Base-by-base conservation (phyloP, 1,284 basidiomycete genomes). In the Ustilago xerochloae region DNA sequence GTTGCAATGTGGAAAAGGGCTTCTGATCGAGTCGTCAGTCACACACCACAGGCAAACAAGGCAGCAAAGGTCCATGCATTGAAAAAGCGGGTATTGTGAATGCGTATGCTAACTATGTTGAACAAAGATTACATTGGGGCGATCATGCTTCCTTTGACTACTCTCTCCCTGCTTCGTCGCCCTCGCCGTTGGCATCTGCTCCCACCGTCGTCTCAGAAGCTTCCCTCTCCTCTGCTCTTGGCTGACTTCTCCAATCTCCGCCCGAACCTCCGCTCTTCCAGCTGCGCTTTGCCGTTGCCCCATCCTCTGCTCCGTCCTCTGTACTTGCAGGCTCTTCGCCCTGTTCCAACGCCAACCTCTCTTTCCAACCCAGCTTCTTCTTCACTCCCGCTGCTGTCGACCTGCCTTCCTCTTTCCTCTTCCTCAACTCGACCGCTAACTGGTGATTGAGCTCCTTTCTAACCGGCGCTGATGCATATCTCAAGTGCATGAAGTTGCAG, bases 401-500 rank as follows among this genome's bases (percentile, higher is more conserved):
- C 12, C 56, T 60, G 8, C 60, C 52, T 15, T 77, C 70, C 29
- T 66, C 54, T 16, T 69, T 74, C 8, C 75, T 50, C 60, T 59
- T 64, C 10, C 71, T 35, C 29, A 77, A 56, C 49, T 84, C 81
- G 13, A 83, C 79, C 16, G 76, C 67, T 7, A 80, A 60, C 52
- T 84, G 73, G 28, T 83, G 81, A 29, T 80, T 62, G 48, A 84
- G 58, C 53, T 81, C 63, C 39, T 74, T 68, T 12, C 81, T 48
- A 4, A 83, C 60, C 4, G 54, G 49, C 10, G 57, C 43, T 4
- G 70, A 63, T 5, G 81, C 72, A 45, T 78, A 68, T 18, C 80
- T 67, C 26, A 98, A 87, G 86, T 99, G 96, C 94, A 98, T 97
- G 84, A 99, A 99, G 86, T 99, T 99, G 87, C 96, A 99, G 86